Conservation (phyloP, 306 rosid species). For the Medicago ruthenica region DNA sequence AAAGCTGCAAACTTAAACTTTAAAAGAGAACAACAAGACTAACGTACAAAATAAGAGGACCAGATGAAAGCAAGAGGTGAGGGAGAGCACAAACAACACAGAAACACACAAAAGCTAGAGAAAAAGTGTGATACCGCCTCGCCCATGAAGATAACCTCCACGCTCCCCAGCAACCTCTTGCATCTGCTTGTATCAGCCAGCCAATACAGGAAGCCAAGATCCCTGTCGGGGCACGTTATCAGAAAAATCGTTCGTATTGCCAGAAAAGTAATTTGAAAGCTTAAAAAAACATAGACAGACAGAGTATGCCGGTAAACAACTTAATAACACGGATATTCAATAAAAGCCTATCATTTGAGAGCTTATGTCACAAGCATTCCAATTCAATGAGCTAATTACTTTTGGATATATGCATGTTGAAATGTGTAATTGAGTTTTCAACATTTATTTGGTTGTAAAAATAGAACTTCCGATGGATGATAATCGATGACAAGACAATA, state of each 20-base stretch:
- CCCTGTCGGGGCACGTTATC: conserved; percentile 99
- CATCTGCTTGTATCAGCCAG: conserved; percentile 86
- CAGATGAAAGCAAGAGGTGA: conserved; percentile 20
- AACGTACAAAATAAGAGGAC: conserved; percentile 34
- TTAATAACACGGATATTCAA: neutral
- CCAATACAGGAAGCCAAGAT: conserved; percentile 83
- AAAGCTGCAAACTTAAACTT: conserved; percentile 80
- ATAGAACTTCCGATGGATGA: neutral
- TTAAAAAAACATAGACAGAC: conserved; percentile 2
- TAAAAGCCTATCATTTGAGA: neutral
- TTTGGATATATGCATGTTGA: neutral
- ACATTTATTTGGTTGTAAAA: neutral
- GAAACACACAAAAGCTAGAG: conserved; percentile 32
- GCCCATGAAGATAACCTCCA: conserved; percentile 98
- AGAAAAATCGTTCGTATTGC: conserved; percentile 62
- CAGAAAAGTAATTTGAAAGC: conserved; percentile 30
- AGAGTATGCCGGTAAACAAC: neutral
- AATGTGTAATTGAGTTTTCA: neutral
- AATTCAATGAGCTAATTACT: neutral
- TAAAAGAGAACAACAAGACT: conserved; percentile 45
- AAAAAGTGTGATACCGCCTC: conserved; percentile 78
- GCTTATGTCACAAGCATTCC: neutral
- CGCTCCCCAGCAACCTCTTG: conserved; percentile 99
- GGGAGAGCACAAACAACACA: neutral
- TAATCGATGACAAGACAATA: neutral